Evolutionary conservation across 78 protist species (phyloP).

Genomic region (Dictyostelium capitatum): DNA sequence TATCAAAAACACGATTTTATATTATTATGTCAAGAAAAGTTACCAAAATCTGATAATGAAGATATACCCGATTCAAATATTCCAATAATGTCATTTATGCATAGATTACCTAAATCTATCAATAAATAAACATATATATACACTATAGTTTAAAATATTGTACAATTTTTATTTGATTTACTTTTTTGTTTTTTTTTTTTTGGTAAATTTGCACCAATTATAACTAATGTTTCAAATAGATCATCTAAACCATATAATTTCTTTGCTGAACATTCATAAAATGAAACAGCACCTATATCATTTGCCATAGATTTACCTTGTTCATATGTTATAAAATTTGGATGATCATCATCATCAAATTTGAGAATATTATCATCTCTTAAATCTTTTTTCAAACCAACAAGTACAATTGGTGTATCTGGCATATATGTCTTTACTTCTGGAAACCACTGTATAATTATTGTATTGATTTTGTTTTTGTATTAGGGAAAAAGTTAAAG

Average conservation of each 20-base stretch:
- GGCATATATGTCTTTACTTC: neutral
- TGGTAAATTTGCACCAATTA: neutral
- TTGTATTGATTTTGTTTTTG: neutral
- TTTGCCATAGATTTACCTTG: neutral
- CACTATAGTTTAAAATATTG: no score
- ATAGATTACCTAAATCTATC: constrained; percentile 29
- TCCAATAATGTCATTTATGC: constrained; percentile 43
- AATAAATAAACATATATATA: neutral
- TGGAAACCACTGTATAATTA: neutral
- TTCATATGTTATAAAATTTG: neutral
- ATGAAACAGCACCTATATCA: neutral
- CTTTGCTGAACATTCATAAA: neutral
- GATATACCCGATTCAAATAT: neutral
- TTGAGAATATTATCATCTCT: neutral
- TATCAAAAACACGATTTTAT: constrained; percentile 31
- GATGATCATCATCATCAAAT: neutral
- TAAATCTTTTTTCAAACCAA: neutral
- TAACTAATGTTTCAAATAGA: neutral
- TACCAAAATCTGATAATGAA: constrained; percentile 24
- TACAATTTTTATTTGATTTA: no score
- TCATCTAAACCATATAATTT: neutral
- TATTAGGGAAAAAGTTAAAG: neutral
- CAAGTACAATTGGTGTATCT: neutral
- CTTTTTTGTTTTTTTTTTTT: no score
- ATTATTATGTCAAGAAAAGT: constrained; percentile 4